Evolutionary conservation across 441 rosid species (phyloP).

Genomic region (Breynia disticha): DNA sequence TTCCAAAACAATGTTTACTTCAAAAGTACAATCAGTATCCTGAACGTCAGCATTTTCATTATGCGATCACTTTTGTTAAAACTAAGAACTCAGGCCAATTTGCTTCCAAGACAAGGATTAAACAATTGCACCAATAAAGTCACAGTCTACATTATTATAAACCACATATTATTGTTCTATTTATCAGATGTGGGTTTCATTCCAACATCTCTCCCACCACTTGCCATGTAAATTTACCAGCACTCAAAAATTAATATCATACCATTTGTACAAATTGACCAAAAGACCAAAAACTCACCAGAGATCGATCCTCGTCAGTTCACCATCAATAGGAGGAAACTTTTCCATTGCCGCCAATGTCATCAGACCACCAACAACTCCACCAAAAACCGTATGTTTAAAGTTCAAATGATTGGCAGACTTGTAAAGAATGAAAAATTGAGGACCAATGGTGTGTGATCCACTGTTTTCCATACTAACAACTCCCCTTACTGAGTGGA

Average conservation of each 20-base stretch:
- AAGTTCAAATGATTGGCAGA: slow-evolving; percentile 88
- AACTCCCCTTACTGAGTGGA: slow-evolving; percentile 86
- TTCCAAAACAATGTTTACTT: too few species aligned
- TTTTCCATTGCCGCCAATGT: slow-evolving; percentile 82
- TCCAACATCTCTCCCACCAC: too few species aligned
- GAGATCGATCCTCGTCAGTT: slow-evolving; percentile 74
- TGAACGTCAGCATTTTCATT: too few species aligned
- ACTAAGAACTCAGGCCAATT: too few species aligned
- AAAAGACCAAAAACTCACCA: slow-evolving; percentile 35
- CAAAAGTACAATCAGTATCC: too few species aligned
- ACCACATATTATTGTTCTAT: too few species aligned
- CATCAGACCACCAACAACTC: slow-evolving; percentile 82
- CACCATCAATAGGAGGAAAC: slow-evolving; percentile 71
- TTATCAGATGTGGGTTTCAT: too few species aligned
- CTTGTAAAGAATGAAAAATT: slow-evolving; percentile 91
- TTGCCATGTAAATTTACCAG: too few species aligned
- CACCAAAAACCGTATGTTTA: slow-evolving; percentile 89
- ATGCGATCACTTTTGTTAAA: too few species aligned
- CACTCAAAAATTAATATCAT: background rate
- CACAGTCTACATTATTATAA: too few species aligned
- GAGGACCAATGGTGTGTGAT: slow-evolving; percentile 94
- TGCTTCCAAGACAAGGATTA: too few species aligned
- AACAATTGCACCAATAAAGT: too few species aligned
- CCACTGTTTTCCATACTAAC: slow-evolving; percentile 99
- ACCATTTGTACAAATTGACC: background rate